A percentile compares a stretch with the other conserved stretches of the same genome.
These are phyloP conservation scores for Corymbia calophylla DNA, from an alignment of 441 rosid genomes.

Conservation along the genomic window DNA sequence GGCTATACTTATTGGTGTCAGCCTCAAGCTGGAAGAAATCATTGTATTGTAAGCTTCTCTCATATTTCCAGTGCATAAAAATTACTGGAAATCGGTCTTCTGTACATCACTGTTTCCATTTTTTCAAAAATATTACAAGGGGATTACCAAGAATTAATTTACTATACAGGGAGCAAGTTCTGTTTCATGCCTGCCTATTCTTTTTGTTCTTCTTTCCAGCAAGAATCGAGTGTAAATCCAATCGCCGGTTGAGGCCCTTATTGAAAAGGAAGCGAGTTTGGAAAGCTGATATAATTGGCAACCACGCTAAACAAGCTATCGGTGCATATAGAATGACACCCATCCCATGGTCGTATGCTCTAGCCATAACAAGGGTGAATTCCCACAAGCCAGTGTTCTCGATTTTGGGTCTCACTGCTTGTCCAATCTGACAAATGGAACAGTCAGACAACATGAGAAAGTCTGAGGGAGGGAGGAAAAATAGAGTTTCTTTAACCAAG, in stretches of 20 bases:
- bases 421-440: slow-evolving; percentile 57
- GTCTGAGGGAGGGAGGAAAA: background rate
- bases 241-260: slow-evolving; percentile 73
- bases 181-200: background rate
- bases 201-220: slow-evolving; percentile 61
- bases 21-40: background rate
- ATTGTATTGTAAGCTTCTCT: background rate
- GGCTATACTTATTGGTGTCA: background rate
- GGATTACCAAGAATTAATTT: background rate
- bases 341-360: slow-evolving; percentile 96
- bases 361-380: slow-evolving; percentile 59
- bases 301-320: slow-evolving; percentile 86
- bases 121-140: background rate
- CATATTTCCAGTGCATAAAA: background rate
- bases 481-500: background rate
- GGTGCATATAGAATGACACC: slow-evolving; percentile 82
- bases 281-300: slow-evolving; percentile 80
- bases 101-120: background rate
- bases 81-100: background rate
- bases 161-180: background rate
- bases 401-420: slow-evolving; percentile 81
- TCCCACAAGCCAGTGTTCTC: slow-evolving; percentile 74
- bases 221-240: slow-evolving; percentile 89
- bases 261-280: slow-evolving; percentile 96
- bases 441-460: background rate